A percentile compares a stretch with the other conserved stretches of the same genome.
Conservation (phyloP, 192 early-diverging fungal genomes). For the Powellomyces hirtus region DNA sequence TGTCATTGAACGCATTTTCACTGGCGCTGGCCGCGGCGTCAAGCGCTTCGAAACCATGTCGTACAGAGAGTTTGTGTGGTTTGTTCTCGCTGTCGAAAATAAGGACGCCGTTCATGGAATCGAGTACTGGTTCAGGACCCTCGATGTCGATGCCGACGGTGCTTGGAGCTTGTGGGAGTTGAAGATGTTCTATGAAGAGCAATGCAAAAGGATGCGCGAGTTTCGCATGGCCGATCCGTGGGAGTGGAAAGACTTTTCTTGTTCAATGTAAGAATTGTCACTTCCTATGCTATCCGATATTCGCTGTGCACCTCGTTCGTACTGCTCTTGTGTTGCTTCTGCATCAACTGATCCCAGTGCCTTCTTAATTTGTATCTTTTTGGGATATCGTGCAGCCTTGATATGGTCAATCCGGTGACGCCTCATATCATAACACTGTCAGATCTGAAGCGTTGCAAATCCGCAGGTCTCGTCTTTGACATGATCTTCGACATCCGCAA, state of each 20-base stretch:
- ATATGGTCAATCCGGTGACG: constrained; percentile 49
- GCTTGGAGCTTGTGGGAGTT: constrained; percentile 82
- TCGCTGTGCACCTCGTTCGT: neutral
- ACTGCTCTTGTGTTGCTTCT: too few species aligned
- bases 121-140: constrained; percentile 90
- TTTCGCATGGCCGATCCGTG: constrained; percentile 48
- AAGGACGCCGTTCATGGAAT: constrained; percentile 62
- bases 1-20: constrained; percentile 72
- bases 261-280: constrained; percentile 45
- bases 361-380: too few species aligned
- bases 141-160: constrained; percentile 91
- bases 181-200: constrained; percentile 82
- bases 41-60: constrained; percentile 47
- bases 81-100: constrained; percentile 79
- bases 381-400: constrained; percentile 29
- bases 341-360: neutral
- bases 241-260: constrained; percentile 58
- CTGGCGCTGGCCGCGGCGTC: constrained; percentile 46
- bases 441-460: constrained; percentile 45
- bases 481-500: constrained; percentile 60
- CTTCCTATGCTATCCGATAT: neutral
- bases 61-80: constrained; percentile 85
- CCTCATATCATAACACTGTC: constrained; percentile 34
- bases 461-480: constrained; percentile 53
- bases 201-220: constrained; percentile 62